phyloP scores from a whole-genome alignment of 192 early-diverging fungal species.

The Jimgerdemannia flammicorona region DNA sequence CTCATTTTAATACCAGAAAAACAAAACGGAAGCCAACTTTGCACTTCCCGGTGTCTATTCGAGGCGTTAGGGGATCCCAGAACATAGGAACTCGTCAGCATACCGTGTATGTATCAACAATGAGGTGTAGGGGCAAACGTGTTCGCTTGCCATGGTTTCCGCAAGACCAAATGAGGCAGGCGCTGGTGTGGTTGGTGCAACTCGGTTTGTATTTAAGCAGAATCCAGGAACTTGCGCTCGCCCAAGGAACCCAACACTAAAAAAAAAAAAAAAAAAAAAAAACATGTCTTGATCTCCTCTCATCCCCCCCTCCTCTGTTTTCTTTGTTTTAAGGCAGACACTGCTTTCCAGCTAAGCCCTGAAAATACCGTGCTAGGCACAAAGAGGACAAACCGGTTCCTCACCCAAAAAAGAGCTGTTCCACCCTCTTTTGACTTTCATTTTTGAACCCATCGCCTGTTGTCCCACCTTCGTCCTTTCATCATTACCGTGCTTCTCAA shows the following conservation, averaged over 20 bases:
- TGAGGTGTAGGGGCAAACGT: no score
- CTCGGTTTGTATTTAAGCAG: background rate
- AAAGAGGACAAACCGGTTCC: background rate
- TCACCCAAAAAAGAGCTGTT: background rate
- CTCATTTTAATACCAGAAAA: no score
- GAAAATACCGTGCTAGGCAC: background rate
- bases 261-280: background rate
- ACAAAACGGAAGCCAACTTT: no score
- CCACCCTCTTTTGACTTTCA: background rate
- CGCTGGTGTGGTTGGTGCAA: background rate
- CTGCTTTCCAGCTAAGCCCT: background rate
- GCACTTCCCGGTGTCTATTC: no score
- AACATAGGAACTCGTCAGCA: no score
- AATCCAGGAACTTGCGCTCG: background rate
- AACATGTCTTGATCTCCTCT: no score
- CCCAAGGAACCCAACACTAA: background rate
- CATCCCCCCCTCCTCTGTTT: no score
- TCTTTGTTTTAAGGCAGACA: background rate
- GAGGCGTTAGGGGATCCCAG: no score
- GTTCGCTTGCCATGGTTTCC: no score
- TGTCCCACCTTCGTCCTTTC: background rate
- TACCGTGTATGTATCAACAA: no score
- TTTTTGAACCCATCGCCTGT: background rate
- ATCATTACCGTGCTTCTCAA: background rate
- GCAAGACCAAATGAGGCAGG: background rate